Evolutionary conservation across 805 yeast genomes (phyloP), one percentile per base, ranked within the genome.

Genomic region (Candida pini): DNA sequence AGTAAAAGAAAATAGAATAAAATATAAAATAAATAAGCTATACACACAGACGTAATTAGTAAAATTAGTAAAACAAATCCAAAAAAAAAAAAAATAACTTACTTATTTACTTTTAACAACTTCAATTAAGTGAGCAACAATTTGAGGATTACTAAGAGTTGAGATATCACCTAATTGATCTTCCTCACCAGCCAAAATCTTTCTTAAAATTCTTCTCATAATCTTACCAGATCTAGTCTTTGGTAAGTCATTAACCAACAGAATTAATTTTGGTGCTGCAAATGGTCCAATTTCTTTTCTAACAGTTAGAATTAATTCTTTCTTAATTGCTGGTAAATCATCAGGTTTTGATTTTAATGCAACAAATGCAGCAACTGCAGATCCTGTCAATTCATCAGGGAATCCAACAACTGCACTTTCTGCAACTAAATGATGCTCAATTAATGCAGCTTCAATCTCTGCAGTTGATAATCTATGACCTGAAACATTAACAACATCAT

Each of bases 391-490:
- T 53, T 92, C 98, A 61, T 92, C 97, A 42, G 81, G 75, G 49
- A 86, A 78, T 43, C 97, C 97, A 38, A 90, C 95, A 33, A 90
- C 97, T n/a, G 98, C 98, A 50, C 90, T 70, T 67, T 92, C 98
- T 30, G 87, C 82, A 35, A 92, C 96, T 46, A 73, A 68, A 24
- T 69, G 69, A 64, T 86, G 87, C 55, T 81, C 88, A 45, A 78
- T 71, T 51, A 89, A 69, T 24, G 95, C 92, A 28, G 96, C 82
- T 66, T 92, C 98, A 50, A 92, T 92, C 67, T 92, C 98, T 17
- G 97, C 94, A 30, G 98, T 90, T n/a, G 97, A 87, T 48, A 92
- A 73, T 63, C 98, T 81, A 66, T 92, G 98, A 48, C 98, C 98
- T 34, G 95, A 81, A 26, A 92, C 97, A 57, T 92, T 92, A 48